Evolutionary conservation across 208 protist species (phyloP), one percentile per base, ranked within the genome.

Genomic region (Leishmania major): DNA sequence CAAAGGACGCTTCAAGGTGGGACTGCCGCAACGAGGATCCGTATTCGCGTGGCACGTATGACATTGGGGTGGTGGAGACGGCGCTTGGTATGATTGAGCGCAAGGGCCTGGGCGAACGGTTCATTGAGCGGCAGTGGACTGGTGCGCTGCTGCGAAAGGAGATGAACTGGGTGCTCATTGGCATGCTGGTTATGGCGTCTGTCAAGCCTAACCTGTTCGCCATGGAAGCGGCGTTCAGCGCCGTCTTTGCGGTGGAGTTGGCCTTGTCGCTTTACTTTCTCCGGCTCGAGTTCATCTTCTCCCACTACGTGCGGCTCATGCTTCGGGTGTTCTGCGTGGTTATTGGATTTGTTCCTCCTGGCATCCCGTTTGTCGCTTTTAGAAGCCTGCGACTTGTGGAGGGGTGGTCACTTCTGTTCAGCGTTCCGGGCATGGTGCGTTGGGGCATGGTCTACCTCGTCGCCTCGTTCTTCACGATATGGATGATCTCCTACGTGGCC

Each of bases 21-120:
- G 93, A 95, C 78, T 95, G 91, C 82, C 90, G 93, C 75, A 95
- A 96, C 81, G 91, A 96, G 79, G 91, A 95, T 77, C 93, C 93
- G 31, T 80, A 87, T 72, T 91, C 87, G 40, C 85, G 91, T 2
- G 86, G 88, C 28, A 83, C 66, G 57, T 94, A 92, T 67, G 93
- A 95, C 71, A 85, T 94, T 64, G 84, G 85, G 53, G 89, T 94
- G 66, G 93, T 96, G 69, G 91, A 94, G 79, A 87, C 87, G 37
- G 91, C 91, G n/a, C 82, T 96, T n/a, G 90, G 93, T 17, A 86
- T 89, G 75, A 73, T 79, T 25, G 91, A 93, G 82, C 93, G 87
- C 47, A 87, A 85, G 71, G 83, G 87, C 10, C 79, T 66, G 43
- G 72, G 60, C 6, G 90, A 94, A 72, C 80, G 87, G 31, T 85